Percentiles rank a stretch among this genome's conserved stretches.
Conservation (phyloP, 768 basidiomycete genomes). For the Pisolithus sp. region DNA sequence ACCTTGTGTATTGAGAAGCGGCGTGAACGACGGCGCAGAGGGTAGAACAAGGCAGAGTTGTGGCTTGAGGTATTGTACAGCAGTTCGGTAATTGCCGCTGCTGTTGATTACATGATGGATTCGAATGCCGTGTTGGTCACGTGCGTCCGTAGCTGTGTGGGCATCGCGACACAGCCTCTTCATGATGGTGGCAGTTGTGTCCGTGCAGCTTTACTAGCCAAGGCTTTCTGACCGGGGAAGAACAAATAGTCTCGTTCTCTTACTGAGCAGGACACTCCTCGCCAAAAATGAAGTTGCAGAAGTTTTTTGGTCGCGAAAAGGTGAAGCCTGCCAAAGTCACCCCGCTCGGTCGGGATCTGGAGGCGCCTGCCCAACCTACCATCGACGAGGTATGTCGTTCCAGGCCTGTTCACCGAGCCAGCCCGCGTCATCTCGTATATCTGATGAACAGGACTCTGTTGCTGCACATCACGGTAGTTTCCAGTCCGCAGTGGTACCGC, state of each 20-base stretch:
- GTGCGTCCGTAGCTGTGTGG: conserved; percentile 1
- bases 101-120: not conserved
- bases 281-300: conserved; percentile 44
- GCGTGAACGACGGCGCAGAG: conserved; percentile 27
- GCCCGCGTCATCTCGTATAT: too few species aligned
- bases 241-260: too few species aligned
- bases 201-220: not conserved
- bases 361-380: conserved; percentile 11
- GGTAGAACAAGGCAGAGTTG: conserved; percentile 13
- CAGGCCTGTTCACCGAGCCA: not conserved
- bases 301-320: conserved; percentile 51
- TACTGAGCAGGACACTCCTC: not conserved
- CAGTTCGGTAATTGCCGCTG: conserved; percentile 20
- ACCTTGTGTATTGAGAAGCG: conserved; percentile 26
- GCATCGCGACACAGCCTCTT: conserved; percentile 6
- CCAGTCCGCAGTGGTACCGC: not conserved
- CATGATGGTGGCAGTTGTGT: not conserved
- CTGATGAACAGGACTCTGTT: conserved; percentile 21
- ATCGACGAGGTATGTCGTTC: conserved; percentile 25
- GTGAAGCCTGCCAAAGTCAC: conserved; percentile 30
- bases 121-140: not conserved
- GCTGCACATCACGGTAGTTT: conserved; percentile 18
- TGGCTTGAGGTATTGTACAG: conserved; percentile 28
- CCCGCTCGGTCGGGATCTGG: conserved; percentile 18
- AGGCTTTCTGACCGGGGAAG: too few species aligned